Conservation (phyloP, 495 filamentous ascomycete genomes). For the Aspergillus mulundensis region DNA sequence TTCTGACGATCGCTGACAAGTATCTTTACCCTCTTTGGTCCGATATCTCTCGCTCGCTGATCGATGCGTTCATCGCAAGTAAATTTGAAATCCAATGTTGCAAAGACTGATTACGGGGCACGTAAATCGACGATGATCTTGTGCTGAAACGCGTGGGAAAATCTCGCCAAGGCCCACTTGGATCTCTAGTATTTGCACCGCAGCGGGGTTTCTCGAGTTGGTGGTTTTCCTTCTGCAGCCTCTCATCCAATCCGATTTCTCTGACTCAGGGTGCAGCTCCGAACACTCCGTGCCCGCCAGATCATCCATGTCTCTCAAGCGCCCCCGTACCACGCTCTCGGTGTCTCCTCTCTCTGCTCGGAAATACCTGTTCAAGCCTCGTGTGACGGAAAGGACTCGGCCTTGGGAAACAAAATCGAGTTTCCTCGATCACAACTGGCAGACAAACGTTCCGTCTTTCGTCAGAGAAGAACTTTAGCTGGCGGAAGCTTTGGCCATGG, state of each 20-base stretch:
- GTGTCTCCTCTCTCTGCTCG: neutral
- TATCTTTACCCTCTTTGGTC: neutral
- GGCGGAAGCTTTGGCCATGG: conserved; percentile 1
- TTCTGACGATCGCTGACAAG: neutral
- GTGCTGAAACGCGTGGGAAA: conserved; percentile 20
- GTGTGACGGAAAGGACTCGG: neutral
- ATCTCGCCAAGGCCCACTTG: conserved; percentile 16
- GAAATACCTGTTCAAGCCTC: neutral
- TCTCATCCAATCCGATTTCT: neutral
- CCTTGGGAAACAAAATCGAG: neutral
- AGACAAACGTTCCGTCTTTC: too few species aligned
- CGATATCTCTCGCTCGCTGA: neutral
- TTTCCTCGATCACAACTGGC: too few species aligned
- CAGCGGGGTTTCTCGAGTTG: neutral
- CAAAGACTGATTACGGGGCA: neutral
- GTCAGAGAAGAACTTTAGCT: neutral
- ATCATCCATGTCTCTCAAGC: neutral
- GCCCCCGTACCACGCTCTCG: neutral
- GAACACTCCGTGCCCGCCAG: neutral
- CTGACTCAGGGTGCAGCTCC: neutral
- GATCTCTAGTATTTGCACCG: neutral
- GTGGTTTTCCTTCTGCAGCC: neutral
- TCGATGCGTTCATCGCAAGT: neutral
- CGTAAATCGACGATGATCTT: conserved; percentile 18
- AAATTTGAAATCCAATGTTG: neutral